Base-by-base conservation (phyloP, 495 filamentous ascomycete genomes). In the Cercophora sp. region DNA sequence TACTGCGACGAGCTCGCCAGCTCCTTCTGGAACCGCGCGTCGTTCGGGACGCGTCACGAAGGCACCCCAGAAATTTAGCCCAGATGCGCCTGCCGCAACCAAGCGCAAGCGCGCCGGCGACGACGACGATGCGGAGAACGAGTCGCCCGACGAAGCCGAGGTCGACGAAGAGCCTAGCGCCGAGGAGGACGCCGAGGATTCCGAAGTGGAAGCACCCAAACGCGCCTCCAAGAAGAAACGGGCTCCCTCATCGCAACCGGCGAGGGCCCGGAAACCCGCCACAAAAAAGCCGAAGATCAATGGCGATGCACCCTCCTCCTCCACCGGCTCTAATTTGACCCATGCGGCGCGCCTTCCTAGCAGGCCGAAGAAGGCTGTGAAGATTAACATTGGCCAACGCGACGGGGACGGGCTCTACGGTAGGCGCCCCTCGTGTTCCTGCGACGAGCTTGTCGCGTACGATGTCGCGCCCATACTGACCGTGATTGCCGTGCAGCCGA, bases 21-120 rank as follows among this genome's bases (percentile, higher is more conserved):
- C 67, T 44, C 69, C 70, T 48, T 71, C 68, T 42, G 68, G 73
- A 32, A 77, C 71, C 63, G 66, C 67, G 59, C 83, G 91, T 66
- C 87, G 87, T 62, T 95, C 90, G 41, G 87, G 87, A 73, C 87
- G 91, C 71, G 82, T 84, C 70, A 80, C 83, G 55, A 88, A 85
- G 57, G 83, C 80, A 54, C 88, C 88, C 44, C 78, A 83, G 59
- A 78, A 83, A 35, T 88, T 84, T 70, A 77, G 70, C 35, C 72
- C 77, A 26, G 70, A 79, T 60, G 68, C 61, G 58, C 65, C 62
- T 51, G 34, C 59, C 54, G 62, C 70, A 37, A 60, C 70, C 20
- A 83, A 83, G 66, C 70, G 80, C 58, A 83, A 83, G 68, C 76
- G 80, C 54, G 76, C 67, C 24, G 70, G 71, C 27, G 76, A 78